Base-by-base conservation (phyloP, 495 filamentous ascomycete genomes). In the Wilcoxina mikolae region DNA sequence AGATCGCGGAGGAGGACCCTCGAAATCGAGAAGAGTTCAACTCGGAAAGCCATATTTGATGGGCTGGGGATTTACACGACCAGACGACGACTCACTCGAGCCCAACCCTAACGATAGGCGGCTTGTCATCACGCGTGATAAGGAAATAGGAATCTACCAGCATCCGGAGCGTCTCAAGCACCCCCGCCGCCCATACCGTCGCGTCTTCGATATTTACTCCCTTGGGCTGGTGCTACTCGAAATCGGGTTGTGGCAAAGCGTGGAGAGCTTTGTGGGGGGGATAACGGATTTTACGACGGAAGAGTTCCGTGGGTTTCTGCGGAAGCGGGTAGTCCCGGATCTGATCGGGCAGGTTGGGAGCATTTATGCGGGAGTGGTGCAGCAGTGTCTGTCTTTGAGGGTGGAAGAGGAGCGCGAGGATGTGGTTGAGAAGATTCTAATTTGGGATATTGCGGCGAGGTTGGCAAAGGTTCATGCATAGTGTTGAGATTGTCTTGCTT, bases 161-260 rank as follows among this genome's bases (percentile, higher is more conserved):
- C 78, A 82, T 53, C 79, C 78, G 9, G 51, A 58, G 1, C 71
- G 78, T 11, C 72, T 77, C 39, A 35, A 24, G 10, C 29, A 22
- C 27, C 31, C 17, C 29, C 5, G 15, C 29, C 28, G 49, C 1
- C 29, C 49, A 20, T 52, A 38, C 25, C 12, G 12, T 2, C 49
- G 5, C n/a, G 12, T 11, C 28, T 69, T 72, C 47, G 70, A 72
- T 50, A 65, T 71, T 26, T 72, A 71, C 54, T 60, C 65, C 2
- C 51, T 71, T 5, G 70, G 70, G 12, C 61, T 72, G 2, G 60
- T 69, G 1, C 57, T 72, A 1, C 58, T 72, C 7, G 70, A 71
- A 44, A 71, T 71, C 25, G 70, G 67, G 4, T 27, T 67, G 1
- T 70, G 68, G 70, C 49, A 52, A 31, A 38, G 20, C 20, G n/a